Base-by-base conservation (phyloP, 2,329 filamentous ascomycete genomes). In the Penicillium sp. region DNA sequence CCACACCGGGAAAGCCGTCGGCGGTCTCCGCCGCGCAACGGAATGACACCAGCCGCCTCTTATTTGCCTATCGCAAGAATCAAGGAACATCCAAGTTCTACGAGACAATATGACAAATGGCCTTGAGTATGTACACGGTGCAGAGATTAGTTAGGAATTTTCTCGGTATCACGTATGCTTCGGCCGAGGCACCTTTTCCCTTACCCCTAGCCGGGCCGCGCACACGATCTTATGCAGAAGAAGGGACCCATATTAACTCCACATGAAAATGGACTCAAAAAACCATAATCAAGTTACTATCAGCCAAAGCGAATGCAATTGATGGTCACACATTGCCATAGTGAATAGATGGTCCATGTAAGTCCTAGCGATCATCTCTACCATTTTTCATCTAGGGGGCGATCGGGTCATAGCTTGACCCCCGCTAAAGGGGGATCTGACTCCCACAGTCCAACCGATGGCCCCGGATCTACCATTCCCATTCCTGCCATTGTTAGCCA, bases 211-310 rank as follows among this genome's bases (percentile, higher is more conserved):
- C 19, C 5, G 5, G 53, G 43, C 33, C 13, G 16, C 45, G 40
- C 46, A 31, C 44, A 16, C n/a, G 29, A 58, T 58, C 52, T 50
- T 50, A 34, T 54, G 54, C 52, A 58, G 51, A 40, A 25, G 4
- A 6, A 35, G 25, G 22, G 51, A 53, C 54, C 57, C 53, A 47
- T 30, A 37, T 39, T 2, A 10, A 38, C 49, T 50, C 49, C 35
- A 51, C n/a, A n/a, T n/a, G 47, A 55, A 57, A 60, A 54, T 22
- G 54, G 57, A 55, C 54, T 38, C 9, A 16, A 12, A n/a, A n/a
- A n/a, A n/a, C n/a, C n/a, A n/a, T n/a, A n/a, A n/a, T n/a, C n/a
- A n/a, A n/a, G n/a, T n/a, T n/a, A n/a, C n/a, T n/a, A n/a, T n/a
- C n/a, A n/a, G n/a, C 22, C 4, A 25, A 25, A 25, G 22, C 22